Conservation (phyloP, 176 grass and related monocot species). For the Carex cristatella region DNA sequence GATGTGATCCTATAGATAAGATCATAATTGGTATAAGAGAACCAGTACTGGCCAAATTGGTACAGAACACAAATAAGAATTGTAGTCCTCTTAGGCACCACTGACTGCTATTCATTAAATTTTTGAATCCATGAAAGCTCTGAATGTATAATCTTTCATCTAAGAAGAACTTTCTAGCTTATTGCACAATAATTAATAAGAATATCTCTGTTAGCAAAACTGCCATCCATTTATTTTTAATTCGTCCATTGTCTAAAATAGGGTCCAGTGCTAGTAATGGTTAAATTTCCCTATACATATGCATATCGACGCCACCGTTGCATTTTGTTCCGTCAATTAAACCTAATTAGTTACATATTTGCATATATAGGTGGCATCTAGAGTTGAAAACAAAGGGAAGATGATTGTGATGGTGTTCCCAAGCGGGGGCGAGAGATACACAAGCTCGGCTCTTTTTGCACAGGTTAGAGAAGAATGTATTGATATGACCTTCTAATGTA, state of each 20-base stretch:
- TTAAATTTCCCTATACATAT: neutral
- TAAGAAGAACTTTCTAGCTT: neutral
- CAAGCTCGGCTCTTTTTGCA: slow-evolving; percentile 54
- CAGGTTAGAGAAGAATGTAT: slow-evolving; percentile 57
- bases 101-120: neutral
- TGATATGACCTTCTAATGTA: slow-evolving; percentile 42
- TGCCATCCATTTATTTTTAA: neutral
- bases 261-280: neutral
- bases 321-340: neutral
- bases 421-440: slow-evolving; percentile 63
- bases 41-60: neutral
- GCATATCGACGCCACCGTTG: neutral
- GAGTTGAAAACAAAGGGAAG: slow-evolving; percentile 63
- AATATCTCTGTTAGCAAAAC: neutral
- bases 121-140: neutral
- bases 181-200: neutral
- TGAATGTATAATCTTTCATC: neutral
- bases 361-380: slow-evolving; percentile 46
- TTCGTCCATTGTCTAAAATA: neutral
- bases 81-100: neutral
- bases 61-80: too few species aligned
- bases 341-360: slow-evolving; percentile 5
- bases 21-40: neutral
- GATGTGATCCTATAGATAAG: neutral
- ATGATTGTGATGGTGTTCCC: slow-evolving; percentile 74